phyloP scores from a whole-genome alignment of 257 asterid species.

The Coffea eugenioides region DNA sequence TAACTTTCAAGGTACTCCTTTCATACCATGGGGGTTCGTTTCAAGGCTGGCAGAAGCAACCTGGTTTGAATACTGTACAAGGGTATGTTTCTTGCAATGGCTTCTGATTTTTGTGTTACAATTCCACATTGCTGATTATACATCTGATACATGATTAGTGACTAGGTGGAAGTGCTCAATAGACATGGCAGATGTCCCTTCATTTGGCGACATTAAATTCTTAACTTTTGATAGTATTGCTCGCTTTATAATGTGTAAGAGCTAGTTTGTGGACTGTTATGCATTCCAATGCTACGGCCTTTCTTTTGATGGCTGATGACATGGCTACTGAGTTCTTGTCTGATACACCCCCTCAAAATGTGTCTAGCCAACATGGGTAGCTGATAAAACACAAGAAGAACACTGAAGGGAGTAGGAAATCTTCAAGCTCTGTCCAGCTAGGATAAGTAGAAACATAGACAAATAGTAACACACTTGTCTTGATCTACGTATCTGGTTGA shows the following conservation, averaged over 20 bases:
- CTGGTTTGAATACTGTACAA: slow-evolving; percentile 81
- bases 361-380: not conserved
- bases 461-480: no score
- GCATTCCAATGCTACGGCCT: not conserved
- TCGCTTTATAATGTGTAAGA: not conserved
- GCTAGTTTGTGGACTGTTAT: not conserved
- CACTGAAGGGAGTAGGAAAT: not conserved
- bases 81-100: slow-evolving; percentile 43
- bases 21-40: slow-evolving; percentile 90
- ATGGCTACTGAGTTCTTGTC: not conserved
- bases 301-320: not conserved
- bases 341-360: not conserved
- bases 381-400: no score
- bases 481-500: not conserved
- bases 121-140: not conserved
- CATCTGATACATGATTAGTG: not conserved
- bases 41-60: slow-evolving; percentile 99
- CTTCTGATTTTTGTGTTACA: slow-evolving; percentile 6
- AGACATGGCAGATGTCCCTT: not conserved
- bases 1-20: slow-evolving; percentile 66
- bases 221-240: not conserved
- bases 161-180: not conserved
- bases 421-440: no score
- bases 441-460: no score
- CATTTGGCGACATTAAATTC: not conserved